A percentile compares a stretch with the other conserved stretches of the same genome.
Evolutionary conservation across 495 filamentous ascomycete species (phyloP).

Genomic region (Antarctomyces pellizariae): DNA sequence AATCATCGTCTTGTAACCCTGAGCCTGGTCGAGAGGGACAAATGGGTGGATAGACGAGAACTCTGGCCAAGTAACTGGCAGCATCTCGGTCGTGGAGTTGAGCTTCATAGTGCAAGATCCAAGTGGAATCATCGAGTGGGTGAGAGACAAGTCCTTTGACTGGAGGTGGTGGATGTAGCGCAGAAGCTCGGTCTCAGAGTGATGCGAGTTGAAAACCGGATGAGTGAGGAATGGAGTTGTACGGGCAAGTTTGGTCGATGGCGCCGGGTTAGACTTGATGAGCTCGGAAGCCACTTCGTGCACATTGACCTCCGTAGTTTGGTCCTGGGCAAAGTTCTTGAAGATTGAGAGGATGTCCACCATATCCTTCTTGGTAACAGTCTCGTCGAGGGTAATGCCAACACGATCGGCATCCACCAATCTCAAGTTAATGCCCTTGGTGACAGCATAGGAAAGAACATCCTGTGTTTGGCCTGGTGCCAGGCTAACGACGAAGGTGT

Average conservation of each 20-base stretch:
- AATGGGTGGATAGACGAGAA: constrained; percentile 80
- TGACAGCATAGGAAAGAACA: constrained; percentile 25
- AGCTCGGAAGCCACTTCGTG: constrained; percentile 15
- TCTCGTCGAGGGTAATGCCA: constrained; percentile 54
- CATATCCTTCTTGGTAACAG: constrained; percentile 34
- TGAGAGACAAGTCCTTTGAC: constrained; percentile 85
- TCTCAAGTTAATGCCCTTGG: constrained; percentile 36
- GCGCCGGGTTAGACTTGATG: constrained; percentile 9
- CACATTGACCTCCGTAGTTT: constrained; percentile 11
- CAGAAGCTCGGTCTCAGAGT: constrained; percentile 89
- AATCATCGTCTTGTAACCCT: constrained; percentile 49
- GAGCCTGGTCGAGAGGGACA: constrained; percentile 33
- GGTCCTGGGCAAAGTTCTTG: constrained; percentile 15
- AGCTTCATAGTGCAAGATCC: constrained; percentile 99
- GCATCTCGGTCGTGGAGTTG: constrained; percentile 88
- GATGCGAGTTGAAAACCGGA: constrained; percentile 89
- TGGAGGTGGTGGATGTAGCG: constrained; percentile 89
- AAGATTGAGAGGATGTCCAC: constrained; percentile 36
- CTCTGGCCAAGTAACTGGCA: constrained; percentile 64
- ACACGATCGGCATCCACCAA: constrained; percentile 33
- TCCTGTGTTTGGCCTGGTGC: constrained; percentile 23
- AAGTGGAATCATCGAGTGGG: constrained; percentile 98
- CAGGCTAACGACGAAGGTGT: constrained; percentile 55
- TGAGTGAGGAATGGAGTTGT: constrained; percentile 65
- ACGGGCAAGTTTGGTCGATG: constrained; percentile 32